Conservation (phyloP, 148 eudicot species). For the Arbutus unedo region DNA sequence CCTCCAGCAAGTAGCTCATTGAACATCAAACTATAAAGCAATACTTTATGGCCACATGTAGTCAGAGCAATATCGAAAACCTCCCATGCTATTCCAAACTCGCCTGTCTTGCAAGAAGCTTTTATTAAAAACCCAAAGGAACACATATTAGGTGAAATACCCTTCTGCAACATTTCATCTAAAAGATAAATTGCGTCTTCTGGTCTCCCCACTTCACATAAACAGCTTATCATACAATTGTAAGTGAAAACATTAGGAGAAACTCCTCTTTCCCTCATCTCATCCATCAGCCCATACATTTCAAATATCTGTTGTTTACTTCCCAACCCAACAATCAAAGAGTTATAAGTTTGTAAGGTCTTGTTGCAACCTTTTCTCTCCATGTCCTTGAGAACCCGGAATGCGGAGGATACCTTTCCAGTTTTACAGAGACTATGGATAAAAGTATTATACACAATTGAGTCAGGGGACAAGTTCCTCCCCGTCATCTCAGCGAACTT, state of each 20-base stretch:
- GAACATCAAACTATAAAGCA: constrained; percentile 65
- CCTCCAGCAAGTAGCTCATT: constrained; percentile 77
- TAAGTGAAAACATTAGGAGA: constrained; percentile 73
- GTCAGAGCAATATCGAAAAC: constrained; percentile 65
- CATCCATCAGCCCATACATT: constrained; percentile 83
- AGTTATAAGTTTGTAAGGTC: constrained; percentile 79
- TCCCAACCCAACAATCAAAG: constrained; percentile 67
- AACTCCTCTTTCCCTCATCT: constrained; percentile 85
- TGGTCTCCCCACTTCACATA: constrained; percentile 64
- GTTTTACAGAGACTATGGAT: constrained; percentile 56
- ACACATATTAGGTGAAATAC: constrained; percentile 61
- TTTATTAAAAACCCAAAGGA: constrained; percentile 64
- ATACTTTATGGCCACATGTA: constrained; percentile 67
- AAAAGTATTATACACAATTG: constrained; percentile 61
- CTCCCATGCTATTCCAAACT: constrained; percentile 81
- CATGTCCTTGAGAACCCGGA: constrained; percentile 95
- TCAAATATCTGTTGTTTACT: constrained; percentile 76
- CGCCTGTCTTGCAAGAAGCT: constrained; percentile 79
- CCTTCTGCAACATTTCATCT: constrained; percentile 69
- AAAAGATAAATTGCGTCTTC: constrained; percentile 74
- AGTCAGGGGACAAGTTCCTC: constrained; percentile 71
- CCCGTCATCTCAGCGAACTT: constrained; percentile 82
- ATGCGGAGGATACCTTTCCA: constrained; percentile 85
- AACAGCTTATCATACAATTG: constrained; percentile 54
- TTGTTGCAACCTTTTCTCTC: constrained; percentile 75